These are phyloP conservation scores for Phytophthora sp. DNA, from an alignment of 352 stramenopile species.

Conservation along the genomic window DNA sequence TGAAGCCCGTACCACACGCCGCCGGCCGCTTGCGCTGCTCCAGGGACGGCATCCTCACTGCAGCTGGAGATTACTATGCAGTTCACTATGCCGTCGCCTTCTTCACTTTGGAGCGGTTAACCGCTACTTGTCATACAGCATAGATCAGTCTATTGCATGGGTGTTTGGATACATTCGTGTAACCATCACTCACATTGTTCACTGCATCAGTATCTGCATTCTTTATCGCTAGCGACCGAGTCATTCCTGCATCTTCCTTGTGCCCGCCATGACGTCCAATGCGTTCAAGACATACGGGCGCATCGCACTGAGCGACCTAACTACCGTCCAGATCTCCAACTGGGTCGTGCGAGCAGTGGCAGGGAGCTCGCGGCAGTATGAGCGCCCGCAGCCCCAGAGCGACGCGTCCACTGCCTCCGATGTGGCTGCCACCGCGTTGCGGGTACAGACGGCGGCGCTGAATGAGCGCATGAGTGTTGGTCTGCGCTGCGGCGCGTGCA, in stretches of 20 bases:
- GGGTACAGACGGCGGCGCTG: slow-evolving; percentile 41
- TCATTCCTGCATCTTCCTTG: slow-evolving; percentile 27
- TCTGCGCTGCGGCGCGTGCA: slow-evolving; percentile 79
- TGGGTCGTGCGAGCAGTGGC: slow-evolving; percentile 73
- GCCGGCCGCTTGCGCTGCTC: slow-evolving; percentile 55
- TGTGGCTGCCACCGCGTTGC: slow-evolving; percentile 30
- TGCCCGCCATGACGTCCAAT: slow-evolving; percentile 25
- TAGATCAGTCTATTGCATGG: background rate
- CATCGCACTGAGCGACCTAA: slow-evolving; percentile 71
- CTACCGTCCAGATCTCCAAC: slow-evolving; percentile 41
- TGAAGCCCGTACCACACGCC: slow-evolving; percentile 80
- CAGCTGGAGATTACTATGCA: slow-evolving; percentile 7
- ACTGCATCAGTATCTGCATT: too few relatives aligned
- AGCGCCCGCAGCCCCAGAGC: slow-evolving; percentile 18
- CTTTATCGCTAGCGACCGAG: background rate
- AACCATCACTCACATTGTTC: slow-evolving; percentile 20
- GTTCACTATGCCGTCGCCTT: slow-evolving; percentile 7
- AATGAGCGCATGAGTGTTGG: slow-evolving; percentile 46
- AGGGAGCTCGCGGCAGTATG: slow-evolving; percentile 57
- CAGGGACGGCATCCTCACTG: slow-evolving; percentile 38
- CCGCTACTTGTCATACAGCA: slow-evolving; percentile 2
- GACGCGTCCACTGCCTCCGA: slow-evolving; percentile 10
- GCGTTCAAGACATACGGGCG: slow-evolving; percentile 60
- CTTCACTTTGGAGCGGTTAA: slow-evolving; percentile 15
- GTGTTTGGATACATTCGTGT: slow-evolving; percentile 1